Evolutionary conservation across 441 rosid species (phyloP), one percentile per base, ranked within the genome.

Genomic region (Adansonia grandidieri): DNA sequence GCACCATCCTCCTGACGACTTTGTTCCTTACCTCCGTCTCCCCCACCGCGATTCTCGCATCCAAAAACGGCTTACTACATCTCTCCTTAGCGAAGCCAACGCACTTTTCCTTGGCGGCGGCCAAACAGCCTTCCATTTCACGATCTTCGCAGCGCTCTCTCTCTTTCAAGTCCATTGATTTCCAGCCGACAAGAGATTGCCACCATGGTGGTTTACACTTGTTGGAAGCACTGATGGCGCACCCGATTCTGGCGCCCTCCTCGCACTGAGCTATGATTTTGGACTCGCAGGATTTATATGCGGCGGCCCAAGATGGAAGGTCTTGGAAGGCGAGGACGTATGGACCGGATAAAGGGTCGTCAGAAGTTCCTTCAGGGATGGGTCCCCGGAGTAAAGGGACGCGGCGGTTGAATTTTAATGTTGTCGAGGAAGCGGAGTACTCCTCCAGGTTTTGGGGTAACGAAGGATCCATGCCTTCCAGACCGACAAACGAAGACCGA

Each of bases 121-220:
- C 84, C 78, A 89, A 78, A 80, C 96, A 93, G 8, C 65, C 86
- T 63, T 85, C 82, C 87, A 91, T 86, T 60, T 90, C 96, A 45
- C 86, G 88, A 71, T 78, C 89, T 77, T 91, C 96, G 82, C 94
- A 89, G 20, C 37, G 84, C 64, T 89, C 97, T 62, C 90, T 77
- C 64, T 86, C 92, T 76, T 77, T 89, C 80, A 86, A 83, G 72
- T 89, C 86, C 17, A 56, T 53, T n/a, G 82, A 68, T 44, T 74
- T 75, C 40, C 47, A 51, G 13, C 82, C 87, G 40, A 77, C 47
- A 11, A 86, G 80, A 69, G 74, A 60, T 24, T 80, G 82, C 97
- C 97, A 93, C 96, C 94, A 90, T 0, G 92, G 86, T 4, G 89
- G 91, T 85, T 87, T 86, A 74, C 97, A 93, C 78, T 80, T 91